Percentiles rank a stretch among this genome's conserved stretches.
Evolutionary conservation across 2,329 filamentous ascomycete genomes (phyloP).

Genomic region (Pestalotiopsis sp.): DNA sequence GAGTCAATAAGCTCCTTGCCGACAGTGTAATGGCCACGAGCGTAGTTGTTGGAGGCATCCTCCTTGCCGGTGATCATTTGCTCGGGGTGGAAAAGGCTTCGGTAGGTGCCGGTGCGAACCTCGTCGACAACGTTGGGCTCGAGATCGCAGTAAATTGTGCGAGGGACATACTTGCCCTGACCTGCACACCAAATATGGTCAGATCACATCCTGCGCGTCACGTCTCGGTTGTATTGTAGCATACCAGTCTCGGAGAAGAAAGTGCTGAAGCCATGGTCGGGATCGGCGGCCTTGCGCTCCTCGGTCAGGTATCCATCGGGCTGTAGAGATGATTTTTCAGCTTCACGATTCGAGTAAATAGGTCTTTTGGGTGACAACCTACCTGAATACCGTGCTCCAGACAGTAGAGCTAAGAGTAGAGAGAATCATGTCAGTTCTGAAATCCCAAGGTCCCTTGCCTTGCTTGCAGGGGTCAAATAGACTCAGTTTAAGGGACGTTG

Average conservation of each 20-base stretch:
- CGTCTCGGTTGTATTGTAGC: conserved; percentile 19
- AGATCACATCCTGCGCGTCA: neutral
- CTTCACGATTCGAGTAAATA: neutral
- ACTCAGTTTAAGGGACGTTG: neutral
- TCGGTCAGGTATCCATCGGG: conserved; percentile 98
- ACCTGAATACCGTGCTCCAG: conserved; percentile 99
- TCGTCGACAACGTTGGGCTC: conserved; percentile 99
- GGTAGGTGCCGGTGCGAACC: conserved; percentile 96
- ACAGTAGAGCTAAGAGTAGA: conserved; percentile 83
- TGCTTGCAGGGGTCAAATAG: neutral
- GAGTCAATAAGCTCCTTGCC: conserved; percentile 99
- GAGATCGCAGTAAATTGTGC: conserved; percentile 99
- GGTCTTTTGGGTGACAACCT: conserved; percentile 41
- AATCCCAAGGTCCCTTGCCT: neutral
- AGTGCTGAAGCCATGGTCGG: conserved; percentile 98
- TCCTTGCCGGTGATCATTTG: conserved; percentile 99
- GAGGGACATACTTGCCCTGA: conserved; percentile 97
- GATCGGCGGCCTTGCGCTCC: conserved; percentile 90
- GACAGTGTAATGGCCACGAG: conserved; percentile 98
- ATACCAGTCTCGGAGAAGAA: conserved; percentile 99
- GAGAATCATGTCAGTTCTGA: conserved; percentile 17
- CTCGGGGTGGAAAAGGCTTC: conserved; percentile 96
- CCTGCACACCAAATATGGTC: conserved; percentile 53
- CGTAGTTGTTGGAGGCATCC: conserved; percentile 99
- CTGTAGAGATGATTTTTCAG: conserved; percentile 54